Base-by-base conservation (phyloP, 768 basidiomycete genomes). In the Russula sp. region DNA sequence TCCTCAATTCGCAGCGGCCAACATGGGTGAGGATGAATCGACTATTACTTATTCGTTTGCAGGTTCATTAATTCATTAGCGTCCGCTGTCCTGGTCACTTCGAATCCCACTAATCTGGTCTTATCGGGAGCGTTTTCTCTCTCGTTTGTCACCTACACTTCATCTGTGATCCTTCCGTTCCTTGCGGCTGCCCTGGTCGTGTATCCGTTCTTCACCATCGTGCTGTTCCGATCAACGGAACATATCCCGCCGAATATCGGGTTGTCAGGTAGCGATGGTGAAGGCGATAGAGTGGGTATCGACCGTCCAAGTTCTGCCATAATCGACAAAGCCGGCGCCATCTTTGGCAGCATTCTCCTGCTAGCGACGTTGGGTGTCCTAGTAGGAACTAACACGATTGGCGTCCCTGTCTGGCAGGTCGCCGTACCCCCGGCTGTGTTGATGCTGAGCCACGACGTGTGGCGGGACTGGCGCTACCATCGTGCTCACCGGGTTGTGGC, bases 61-160 rank as follows among this genome's bases (percentile, higher is more conserved):
- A 10, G 18, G 3, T 50, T 61, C 13, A 64, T 51, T 40, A 4
- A 31, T 11, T 4, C 3, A n/a, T n/a, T 57, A 75, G 82, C 80
- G 7, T 80, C 78, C 18, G 79, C 79, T 18, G 76, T 83, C 0
- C 76, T 84, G 7, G 91, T 97, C 54, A 87, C 93, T 2, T 89
- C 89, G 0, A 98, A 98, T 71, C 93, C 91, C 2, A 98, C 96
- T 1, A 98, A 98, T 70, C 86, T 97, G 22, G 89, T 98, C 52
- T 84, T 97, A 27, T 89, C 91, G 55, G 92, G 91, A 57, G 91
- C 92, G 0, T 94, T 97, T 71, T 71, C 77, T 4, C 79, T 96
- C 51, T 87, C 88, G 54, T 90, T 91, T 66, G 81, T 83, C 9
- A 83, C 84, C 0, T 94, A 89, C 74, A 90, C 89, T 0, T 89